Percentiles rank a stretch among this genome's conserved stretches.
phyloP scores from a whole-genome alignment of 2,329 filamentous ascomycete species.

The Arthrobotrys megalospora region DNA sequence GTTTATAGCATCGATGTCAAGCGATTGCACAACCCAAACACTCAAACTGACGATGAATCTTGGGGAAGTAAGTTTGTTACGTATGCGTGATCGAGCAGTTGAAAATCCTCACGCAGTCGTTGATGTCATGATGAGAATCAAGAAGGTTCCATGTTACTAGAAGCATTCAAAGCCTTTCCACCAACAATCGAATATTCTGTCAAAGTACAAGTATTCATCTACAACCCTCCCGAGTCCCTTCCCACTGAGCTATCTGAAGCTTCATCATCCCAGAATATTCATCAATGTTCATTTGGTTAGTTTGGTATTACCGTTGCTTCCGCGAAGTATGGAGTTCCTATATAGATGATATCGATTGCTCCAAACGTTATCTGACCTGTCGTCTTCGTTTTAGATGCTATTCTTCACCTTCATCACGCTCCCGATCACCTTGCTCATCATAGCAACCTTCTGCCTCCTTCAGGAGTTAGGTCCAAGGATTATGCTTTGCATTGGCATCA shows the following conservation, averaged over 20 bases:
- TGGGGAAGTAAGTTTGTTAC: no score
- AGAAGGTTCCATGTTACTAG: no score
- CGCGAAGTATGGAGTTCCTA: conserved; percentile 20
- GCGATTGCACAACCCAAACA: no score
- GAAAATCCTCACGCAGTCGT: not conserved
- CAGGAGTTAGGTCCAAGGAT: conserved; percentile 40
- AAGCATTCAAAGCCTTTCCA: no score
- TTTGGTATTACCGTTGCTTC: conserved; percentile 30
- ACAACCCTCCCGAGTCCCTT: not conserved
- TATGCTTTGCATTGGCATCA: conserved; percentile 38
- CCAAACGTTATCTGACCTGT: not conserved
- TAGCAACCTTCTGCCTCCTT: conserved; percentile 22
- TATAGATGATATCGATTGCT: not conserved
- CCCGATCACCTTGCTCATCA: conserved; percentile 26
- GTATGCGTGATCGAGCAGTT: no score
- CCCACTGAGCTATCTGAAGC: not conserved
- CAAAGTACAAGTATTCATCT: not conserved
- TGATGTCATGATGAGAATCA: not conserved
- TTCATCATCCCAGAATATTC: not conserved
- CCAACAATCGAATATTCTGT: no score
- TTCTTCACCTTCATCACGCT: conserved; percentile 36
- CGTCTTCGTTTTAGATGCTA: conserved; percentile 7
- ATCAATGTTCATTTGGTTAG: conserved; percentile 27
- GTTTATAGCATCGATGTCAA: no score
- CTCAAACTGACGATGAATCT: no score